A percentile compares a stretch with the other conserved stretches of the same genome.
Conservation (phyloP, 1,284 basidiomycete genomes). For the Ceratobasidium sp. region DNA sequence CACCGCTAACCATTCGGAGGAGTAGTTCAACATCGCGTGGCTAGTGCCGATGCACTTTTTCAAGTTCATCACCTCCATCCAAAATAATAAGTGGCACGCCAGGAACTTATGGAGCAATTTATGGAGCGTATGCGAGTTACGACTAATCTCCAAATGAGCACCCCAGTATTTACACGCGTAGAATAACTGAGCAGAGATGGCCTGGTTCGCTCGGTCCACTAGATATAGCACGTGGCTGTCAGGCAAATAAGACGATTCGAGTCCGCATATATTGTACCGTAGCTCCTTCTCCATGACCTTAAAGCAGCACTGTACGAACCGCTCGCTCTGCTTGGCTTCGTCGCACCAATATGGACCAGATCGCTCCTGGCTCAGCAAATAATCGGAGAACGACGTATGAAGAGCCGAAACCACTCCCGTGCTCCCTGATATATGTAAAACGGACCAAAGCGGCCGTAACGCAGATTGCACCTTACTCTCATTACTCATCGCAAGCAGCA, state of each 20-base stretch:
- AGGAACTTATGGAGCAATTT: background rate
- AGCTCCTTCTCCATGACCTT: background rate
- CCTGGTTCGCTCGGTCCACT: background rate
- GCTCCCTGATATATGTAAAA: background rate
- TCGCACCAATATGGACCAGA: background rate
- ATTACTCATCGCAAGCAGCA: no score
- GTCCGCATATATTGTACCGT: slow-evolving; percentile 9
- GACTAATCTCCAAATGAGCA: background rate
- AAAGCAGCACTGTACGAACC: slow-evolving; percentile 3
- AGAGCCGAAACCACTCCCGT: background rate
- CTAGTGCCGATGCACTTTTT: no score
- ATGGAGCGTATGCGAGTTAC: background rate
- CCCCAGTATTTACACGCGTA: background rate
- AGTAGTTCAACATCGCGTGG: no score
- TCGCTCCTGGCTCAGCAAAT: background rate
- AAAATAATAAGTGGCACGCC: background rate
- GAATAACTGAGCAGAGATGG: background rate
- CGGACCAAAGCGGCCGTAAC: background rate
- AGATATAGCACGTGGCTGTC: background rate
- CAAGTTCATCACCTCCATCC: no score
- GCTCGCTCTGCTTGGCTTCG: background rate
- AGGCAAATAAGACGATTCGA: slow-evolving; percentile 5
- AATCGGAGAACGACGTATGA: slow-evolving; percentile 14
- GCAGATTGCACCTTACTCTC: background rate
- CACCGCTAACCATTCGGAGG: no score